Base-by-base conservation (phyloP, 2,329 filamentous ascomycete genomes). In the Penicillium sclerotiorum region DNA sequence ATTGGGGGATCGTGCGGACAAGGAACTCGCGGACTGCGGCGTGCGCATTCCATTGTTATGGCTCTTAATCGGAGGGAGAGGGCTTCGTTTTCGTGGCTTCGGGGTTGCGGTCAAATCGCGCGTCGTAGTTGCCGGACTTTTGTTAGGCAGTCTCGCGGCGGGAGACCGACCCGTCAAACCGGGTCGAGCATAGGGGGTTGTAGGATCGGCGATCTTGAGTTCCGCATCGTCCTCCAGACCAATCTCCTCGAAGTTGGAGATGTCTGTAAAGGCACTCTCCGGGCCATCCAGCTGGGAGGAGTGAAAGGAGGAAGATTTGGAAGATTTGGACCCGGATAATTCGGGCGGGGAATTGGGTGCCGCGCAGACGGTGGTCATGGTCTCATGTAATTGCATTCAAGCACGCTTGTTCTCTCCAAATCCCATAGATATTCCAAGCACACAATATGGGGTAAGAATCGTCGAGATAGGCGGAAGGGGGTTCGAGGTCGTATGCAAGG, bases 181-280 rank as follows among this genome's bases (percentile, higher is more conserved):
- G 17, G 56, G 35, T 35, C 65, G 62, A 42, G 53, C 56, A 54
- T 71, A 70, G 13, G 66, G 61, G 37, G 63, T 56, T 17, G 33
- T 18, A 13, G 60, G 51, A 45, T 66, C 52, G 45, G 63, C 57
- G 53, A 69, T 64, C 43, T 67, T 58, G 20, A 65, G 22, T 22
- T 79, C 78, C 21, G 73, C 62, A 54, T 91, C 86, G 61, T 89
- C 86, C 52, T 91, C 87, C 23, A 97, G 83, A 11, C 88, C 90
- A 67, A 96, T 96, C 58, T 96, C 93, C 69, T 97, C 93, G 63
- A 96, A 96, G 69, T 96, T 86, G 56, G 84, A 85, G 50, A 87
- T 82, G 65, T 95, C 89, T 45, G 84, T 80, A 38, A 89, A 76
- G 43, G 85, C 80, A 59, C 80, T 83, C 64, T 86, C 84, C 21